These are phyloP conservation scores for Larix kaempferi DNA, from an alignment of 75 land plant genomes.

Conservation along the genomic window DNA sequence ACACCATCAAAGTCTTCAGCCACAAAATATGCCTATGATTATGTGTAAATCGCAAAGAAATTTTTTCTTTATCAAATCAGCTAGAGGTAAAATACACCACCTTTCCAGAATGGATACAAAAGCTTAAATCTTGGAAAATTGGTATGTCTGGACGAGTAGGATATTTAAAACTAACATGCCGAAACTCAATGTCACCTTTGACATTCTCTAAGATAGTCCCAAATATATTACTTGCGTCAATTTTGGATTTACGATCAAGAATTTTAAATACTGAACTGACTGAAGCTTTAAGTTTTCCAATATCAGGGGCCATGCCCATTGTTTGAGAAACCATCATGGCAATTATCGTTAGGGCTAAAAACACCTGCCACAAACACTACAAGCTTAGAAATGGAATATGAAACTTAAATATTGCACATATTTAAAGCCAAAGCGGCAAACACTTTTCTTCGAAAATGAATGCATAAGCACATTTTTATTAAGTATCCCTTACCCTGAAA, in stretches of 20 bases:
- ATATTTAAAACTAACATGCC: slow-evolving; percentile 36
- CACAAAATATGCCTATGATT: slow-evolving; percentile 17
- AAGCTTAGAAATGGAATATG: too few species aligned
- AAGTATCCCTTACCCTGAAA: slow-evolving; percentile 46
- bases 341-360: slow-evolving; percentile 27
- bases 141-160: slow-evolving; percentile 37
- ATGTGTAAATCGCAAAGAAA: too few species aligned
- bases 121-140: slow-evolving; percentile 28
- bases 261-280: slow-evolving; percentile 34
- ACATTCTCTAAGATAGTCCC: slow-evolving; percentile 14
- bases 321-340: slow-evolving; percentile 38
- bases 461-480: too few species aligned
- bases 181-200: slow-evolving; percentile 32
- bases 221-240: slow-evolving; percentile 21
- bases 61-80: not conserved
- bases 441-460: too few species aligned
- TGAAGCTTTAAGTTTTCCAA: slow-evolving; percentile 30
- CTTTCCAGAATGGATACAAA: slow-evolving; percentile 32
- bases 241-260: slow-evolving; percentile 39
- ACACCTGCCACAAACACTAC: not conserved
- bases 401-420: too few species aligned
- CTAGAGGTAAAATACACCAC: slow-evolving; percentile 5
- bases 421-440: too few species aligned
- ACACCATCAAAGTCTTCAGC: slow-evolving; percentile 15
- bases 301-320: slow-evolving; percentile 28